phyloP scores from a whole-genome alignment of 2,329 filamentous ascomycete species.

The Alternaria consortialis region DNA sequence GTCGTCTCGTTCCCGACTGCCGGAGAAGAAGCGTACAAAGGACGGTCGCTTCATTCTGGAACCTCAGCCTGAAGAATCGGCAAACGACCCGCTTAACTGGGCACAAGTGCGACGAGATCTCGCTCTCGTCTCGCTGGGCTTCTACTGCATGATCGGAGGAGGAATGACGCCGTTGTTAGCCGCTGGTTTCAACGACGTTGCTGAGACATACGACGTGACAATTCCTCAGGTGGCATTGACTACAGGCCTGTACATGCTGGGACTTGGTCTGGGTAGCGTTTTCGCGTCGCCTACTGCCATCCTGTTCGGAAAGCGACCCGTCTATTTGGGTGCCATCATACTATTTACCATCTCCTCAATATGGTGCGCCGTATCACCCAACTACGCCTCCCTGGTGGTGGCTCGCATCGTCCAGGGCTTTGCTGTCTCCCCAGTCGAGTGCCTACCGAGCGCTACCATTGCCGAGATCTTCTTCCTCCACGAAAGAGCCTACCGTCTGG shows the following conservation, averaged over 20 bases:
- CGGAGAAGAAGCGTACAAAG: slow-evolving; percentile 75
- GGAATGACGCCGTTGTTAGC: slow-evolving; percentile 91
- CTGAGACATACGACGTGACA: slow-evolving; percentile 70
- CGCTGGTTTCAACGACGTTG: slow-evolving; percentile 86
- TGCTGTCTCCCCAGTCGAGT: slow-evolving; percentile 89
- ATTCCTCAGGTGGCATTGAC: slow-evolving; percentile 82
- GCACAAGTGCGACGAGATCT: slow-evolving; percentile 79
- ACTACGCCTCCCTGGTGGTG: slow-evolving; percentile 78
- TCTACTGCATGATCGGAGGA: slow-evolving; percentile 93
- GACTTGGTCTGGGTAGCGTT: slow-evolving; percentile 84
- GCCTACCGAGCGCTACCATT: slow-evolving; percentile 90
- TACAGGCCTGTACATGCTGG: slow-evolving; percentile 94
- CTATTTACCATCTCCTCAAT: slow-evolving; percentile 80
- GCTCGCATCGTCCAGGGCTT: slow-evolving; percentile 89
- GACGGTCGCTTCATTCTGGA: slow-evolving; percentile 88
- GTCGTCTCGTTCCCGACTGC: slow-evolving; percentile 30
- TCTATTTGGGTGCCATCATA: slow-evolving; percentile 80
- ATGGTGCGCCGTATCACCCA: slow-evolving; percentile 88
- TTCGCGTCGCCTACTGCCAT: slow-evolving; percentile 91
- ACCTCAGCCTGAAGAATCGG: slow-evolving; percentile 89
- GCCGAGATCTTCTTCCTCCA: slow-evolving; percentile 97
- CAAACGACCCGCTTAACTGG: slow-evolving; percentile 95
- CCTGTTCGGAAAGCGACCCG: slow-evolving; percentile 86
- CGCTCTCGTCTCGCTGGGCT: slow-evolving; percentile 81
- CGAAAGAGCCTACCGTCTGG: slow-evolving; percentile 89